These are phyloP conservation scores for Pestalotiopsis sp. DNA, from an alignment of 2,329 filamentous ascomycete species.

Conservation along the genomic window DNA sequence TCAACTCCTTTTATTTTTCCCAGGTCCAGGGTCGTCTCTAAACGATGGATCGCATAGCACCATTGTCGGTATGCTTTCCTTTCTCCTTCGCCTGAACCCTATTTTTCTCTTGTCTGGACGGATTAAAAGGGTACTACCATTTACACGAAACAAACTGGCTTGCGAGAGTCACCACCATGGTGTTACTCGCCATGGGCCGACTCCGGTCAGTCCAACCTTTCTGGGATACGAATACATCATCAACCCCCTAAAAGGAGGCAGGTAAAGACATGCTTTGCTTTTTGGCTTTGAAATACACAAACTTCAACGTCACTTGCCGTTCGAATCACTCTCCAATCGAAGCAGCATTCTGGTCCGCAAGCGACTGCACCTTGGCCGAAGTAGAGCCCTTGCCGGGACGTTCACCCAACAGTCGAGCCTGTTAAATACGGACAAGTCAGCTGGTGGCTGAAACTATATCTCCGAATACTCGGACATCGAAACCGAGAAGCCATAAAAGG, in stretches of 20 bases:
- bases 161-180: neutral
- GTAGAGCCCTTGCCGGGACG: constrained; percentile 28
- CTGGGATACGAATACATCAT: neutral
- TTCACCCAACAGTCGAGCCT: constrained; percentile 20
- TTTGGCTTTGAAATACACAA: neutral
- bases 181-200: neutral
- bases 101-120: neutral
- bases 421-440: neutral
- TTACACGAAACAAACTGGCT: neutral
- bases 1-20: neutral
- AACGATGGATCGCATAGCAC: neutral
- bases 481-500: no score
- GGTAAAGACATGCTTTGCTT: neutral
- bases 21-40: neutral
- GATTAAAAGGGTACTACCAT: neutral
- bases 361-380: constrained; percentile 29
- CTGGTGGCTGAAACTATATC: neutral
- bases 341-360: constrained; percentile 28
- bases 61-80: neutral
- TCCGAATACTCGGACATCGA: neutral
- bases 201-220: neutral
- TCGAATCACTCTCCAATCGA: neutral
- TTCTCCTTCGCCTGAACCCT: neutral
- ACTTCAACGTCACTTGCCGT: neutral
- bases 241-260: neutral